phyloP scores from a whole-genome alignment of 345 rosid genomes.

The Bretschneidera sinensis region DNA sequence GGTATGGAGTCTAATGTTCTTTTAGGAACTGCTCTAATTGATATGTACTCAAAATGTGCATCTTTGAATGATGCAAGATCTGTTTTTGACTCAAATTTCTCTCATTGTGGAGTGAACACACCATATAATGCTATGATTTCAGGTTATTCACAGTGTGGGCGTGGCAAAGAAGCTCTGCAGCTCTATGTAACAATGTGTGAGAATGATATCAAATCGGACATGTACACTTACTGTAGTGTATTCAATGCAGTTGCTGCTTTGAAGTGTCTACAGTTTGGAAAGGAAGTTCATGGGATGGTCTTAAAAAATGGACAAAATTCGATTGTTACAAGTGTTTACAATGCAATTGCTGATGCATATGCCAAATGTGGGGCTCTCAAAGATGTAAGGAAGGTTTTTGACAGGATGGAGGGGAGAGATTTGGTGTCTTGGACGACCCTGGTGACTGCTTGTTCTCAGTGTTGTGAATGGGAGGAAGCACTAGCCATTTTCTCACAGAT shows the following conservation, averaged over 20 bases:
- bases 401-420: constrained; percentile 37
- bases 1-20: constrained; percentile 27
- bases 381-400: constrained; percentile 42
- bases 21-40: constrained; percentile 43
- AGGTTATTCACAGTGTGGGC: constrained; percentile 24
- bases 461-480: constrained; percentile 39
- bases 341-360: constrained; percentile 40
- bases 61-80: constrained; percentile 27
- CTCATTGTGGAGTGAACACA: constrained; percentile 15
- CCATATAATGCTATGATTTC: constrained; percentile 50
- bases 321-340: constrained; percentile 22
- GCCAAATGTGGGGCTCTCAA: constrained; percentile 40
- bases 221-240: constrained; percentile 36
- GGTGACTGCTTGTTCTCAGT: constrained; percentile 52
- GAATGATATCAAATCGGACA: constrained; percentile 23
- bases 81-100: constrained; percentile 26
- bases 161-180: constrained; percentile 26
- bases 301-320: constrained; percentile 22
- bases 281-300: constrained; percentile 37
- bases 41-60: constrained; percentile 41
- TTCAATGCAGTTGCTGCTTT: constrained; percentile 30
- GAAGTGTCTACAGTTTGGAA: constrained; percentile 23
- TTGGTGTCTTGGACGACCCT: constrained; percentile 62
- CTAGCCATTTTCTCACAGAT: constrained; percentile 38
- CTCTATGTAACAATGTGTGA: constrained; percentile 32